Evolutionary conservation across 2,329 filamentous ascomycete genomes (phyloP).

Genomic region (Venturia pyrina): DNA sequence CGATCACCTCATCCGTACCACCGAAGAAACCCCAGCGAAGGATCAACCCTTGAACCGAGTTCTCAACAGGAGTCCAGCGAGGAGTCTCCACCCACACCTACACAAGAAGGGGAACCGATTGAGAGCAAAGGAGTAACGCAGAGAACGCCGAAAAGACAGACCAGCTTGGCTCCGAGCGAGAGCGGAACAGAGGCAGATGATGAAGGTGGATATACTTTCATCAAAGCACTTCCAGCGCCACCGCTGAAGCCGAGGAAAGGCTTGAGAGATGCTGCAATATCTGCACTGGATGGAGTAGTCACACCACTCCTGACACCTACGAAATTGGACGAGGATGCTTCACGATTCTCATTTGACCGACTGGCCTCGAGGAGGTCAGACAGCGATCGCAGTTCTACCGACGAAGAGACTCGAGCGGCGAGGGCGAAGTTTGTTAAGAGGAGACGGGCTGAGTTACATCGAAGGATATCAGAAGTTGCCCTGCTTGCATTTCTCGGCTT

Average conservation of each 20-base stretch:
- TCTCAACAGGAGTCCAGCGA: not conserved
- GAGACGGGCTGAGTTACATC: conserved; percentile 85
- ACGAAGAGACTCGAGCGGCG: conserved; percentile 27
- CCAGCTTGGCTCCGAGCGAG: conserved; percentile 50
- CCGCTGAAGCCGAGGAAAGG: conserved; percentile 67
- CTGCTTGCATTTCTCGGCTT: conserved; percentile 43
- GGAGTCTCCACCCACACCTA: not conserved
- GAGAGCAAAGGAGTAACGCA: not conserved
- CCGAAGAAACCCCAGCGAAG: not conserved
- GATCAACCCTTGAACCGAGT: not conserved
- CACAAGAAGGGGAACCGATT: not conserved
- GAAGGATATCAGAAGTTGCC: conserved; percentile 45
- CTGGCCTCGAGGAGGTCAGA: conserved; percentile 8
- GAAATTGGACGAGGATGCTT: conserved; percentile 37
- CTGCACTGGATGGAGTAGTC: conserved; percentile 24
- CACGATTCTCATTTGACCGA: conserved; percentile 18
- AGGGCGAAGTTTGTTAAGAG: conserved; percentile 66
- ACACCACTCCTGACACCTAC: conserved; percentile 37
- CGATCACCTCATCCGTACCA: conserved; percentile 11
- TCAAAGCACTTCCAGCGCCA: conserved; percentile 77
- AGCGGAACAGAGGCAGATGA: conserved; percentile 94
- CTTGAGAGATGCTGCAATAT: conserved; percentile 38
- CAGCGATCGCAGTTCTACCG: conserved; percentile 18
- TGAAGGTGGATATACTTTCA: conserved; percentile 56
- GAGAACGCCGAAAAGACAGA: not conserved